Base-by-base conservation (phyloP, 75 land plant species). In the Pinus albicaulis region DNA sequence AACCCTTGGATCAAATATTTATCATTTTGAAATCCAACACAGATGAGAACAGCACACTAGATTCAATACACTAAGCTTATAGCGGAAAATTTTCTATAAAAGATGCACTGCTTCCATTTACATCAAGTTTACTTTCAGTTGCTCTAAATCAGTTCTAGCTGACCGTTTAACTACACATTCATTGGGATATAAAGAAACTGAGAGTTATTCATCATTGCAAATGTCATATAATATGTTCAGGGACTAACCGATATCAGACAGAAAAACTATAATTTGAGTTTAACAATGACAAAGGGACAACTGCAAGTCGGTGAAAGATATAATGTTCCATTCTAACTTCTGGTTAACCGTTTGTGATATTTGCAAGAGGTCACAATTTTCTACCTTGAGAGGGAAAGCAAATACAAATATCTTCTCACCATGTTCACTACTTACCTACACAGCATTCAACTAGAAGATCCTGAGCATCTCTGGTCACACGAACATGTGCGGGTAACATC, bases 391-490 rank as follows among this genome's bases (percentile, higher is more conserved):
- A 15, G 41, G 71, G 13, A 68, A n/a, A 34, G 24, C 3, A 8
- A 22, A 41, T 38, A 8, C 20, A 41, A 12, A 7, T 20, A 5
- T 68, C 11, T 41, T 38, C 71, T 20, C 22, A 41, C n/a, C 7
- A 41, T 10, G 11, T 68, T 20, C 44, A 41, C 17, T 55, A 72
- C 74, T 25, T 72, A 83, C 86, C 86, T 57, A 84, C 86, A 74
- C 86, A 84, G 86, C 86, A 84, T n/a, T 84, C 86, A 13, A 84
- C 80, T 41, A 84, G 52, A 48, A 84, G 78, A 58, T 84, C 86
- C 66, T 84, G 86, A 14, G 86, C 85, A 68, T 84, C 86, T 62
- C 78, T 83, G 31, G 86, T 80, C 5, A 84, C 80, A 63, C 86
- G 79, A 68, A 82, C 86, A 72, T 84, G 81, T 56, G 86, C 72